Base-by-base conservation (phyloP, 108 stramenopile species). In the Nannochloropsis gaditana region DNA sequence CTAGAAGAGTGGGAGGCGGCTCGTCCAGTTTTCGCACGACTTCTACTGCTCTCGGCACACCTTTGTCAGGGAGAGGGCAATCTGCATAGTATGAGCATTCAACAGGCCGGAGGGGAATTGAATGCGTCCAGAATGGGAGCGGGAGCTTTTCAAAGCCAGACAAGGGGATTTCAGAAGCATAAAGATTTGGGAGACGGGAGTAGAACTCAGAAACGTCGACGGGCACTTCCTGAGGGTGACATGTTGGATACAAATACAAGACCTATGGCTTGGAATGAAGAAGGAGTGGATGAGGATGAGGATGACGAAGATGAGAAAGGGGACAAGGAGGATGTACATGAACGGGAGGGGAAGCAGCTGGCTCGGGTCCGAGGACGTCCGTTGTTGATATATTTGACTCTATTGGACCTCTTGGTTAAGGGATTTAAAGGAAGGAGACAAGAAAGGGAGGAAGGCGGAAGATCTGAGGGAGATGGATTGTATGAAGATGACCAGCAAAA, bases 1-100 rank as follows among this genome's bases (percentile, higher is more conserved):
- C 15, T 31, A 19, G 84, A 73, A 21, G 31, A 84, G 79, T 84
- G 84, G 84, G 59, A 79, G 17, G 42, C 59, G 15, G 47, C 84
- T 9, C 84, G 84, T 2, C 84, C 79, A 4, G 84, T 73, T 15
- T 84, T 84, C 21, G 6, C 73, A 73, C 50, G 79, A 42, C 19
- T 59, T 19, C 41, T 84, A 2, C 4, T 79, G 31, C 31, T 31
- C 31, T 31, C 31, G 31, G 31, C 31, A 31, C 31, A 31, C 31
- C 0, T 31, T 31, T 31, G 31, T 31, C 31, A 31, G 31, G 31
- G 31, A 31, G 31, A 31, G 31, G 31, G 31, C 31, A 31, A 31
- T 31, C 31, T 31, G 31, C 31, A 31, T 31, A 31, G 31, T 31
- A 31, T 31, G 31, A 31, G 31, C 31, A 31, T 31, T 31, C 31